Percentiles rank a stretch among this genome's conserved stretches.
Conservation (phyloP, 2,329 filamentous ascomycete genomes). For the Sphaerostilbella broomeana region DNA sequence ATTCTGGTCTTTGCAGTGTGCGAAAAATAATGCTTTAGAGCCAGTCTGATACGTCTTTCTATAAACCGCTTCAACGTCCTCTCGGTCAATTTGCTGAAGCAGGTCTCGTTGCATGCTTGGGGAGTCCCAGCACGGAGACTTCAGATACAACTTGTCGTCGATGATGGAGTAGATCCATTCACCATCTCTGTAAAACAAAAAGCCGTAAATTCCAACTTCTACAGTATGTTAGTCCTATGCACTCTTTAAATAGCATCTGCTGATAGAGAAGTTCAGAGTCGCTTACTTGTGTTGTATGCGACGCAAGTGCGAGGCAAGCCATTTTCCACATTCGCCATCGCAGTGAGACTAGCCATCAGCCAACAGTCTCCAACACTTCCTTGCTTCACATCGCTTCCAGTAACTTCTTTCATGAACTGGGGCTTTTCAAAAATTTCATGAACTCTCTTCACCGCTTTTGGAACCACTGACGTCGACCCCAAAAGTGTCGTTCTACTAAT, state of each 20-base stretch:
- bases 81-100: conserved; percentile 67
- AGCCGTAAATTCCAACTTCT: conserved; percentile 76
- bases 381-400: conserved; percentile 70
- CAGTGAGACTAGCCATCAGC: conserved; percentile 72
- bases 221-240: conserved; percentile 12
- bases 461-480: conserved; percentile 45
- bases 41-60: conserved; percentile 66
- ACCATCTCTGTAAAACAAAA: conserved; percentile 81
- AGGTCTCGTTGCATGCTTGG: conserved; percentile 67
- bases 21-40: conserved; percentile 72
- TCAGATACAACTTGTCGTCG: conserved; percentile 83
- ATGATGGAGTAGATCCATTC: conserved; percentile 91
- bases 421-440: conserved; percentile 71
- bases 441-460: conserved; percentile 68
- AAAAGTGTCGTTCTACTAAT: conserved; percentile 38
- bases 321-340: conserved; percentile 64
- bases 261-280: background rate
- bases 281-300: conserved; percentile 57
- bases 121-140: conserved; percentile 75
- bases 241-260: background rate
- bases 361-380: conserved; percentile 75
- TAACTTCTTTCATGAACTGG: conserved; percentile 58
- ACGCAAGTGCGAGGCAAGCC: conserved; percentile 70
- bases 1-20: conserved; percentile 66
- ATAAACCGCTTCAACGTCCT: conserved; percentile 65